Conservation (phyloP, 768 basidiomycete species). For the Trichaptum fuscoviolaceum region DNA sequence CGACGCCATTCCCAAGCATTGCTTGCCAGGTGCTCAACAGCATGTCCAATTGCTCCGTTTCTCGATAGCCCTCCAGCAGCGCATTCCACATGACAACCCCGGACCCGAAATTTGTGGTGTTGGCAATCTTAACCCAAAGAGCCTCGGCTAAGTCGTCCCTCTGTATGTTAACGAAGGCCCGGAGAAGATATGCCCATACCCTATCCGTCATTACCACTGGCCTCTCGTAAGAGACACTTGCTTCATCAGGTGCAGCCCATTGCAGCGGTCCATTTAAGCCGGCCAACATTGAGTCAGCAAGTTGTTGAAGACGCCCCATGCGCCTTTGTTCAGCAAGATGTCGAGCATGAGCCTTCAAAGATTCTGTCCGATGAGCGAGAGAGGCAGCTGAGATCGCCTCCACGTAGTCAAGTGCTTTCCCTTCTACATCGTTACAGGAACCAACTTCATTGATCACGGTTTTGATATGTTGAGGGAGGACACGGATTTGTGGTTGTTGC, state of each 20-base stretch:
- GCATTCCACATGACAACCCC: conserved; percentile 64
- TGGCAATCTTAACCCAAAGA: conserved; percentile 65
- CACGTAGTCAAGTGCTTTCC: not conserved
- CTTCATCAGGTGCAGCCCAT: conserved; percentile 45
- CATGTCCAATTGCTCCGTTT: conserved; percentile 43
- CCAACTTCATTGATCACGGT: conserved; percentile 27
- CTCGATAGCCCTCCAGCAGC: conserved; percentile 58
- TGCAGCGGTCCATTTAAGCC: conserved; percentile 47
- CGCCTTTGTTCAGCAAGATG: not conserved
- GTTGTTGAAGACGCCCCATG: conserved; percentile 18
- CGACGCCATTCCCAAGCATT: conserved; percentile 51
- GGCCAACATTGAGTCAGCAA: conserved; percentile 48
- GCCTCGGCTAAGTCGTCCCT: conserved; percentile 51
- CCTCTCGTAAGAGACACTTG: conserved; percentile 30
- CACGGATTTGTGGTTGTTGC: not conserved
- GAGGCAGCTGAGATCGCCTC: not conserved
- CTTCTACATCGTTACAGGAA: conserved; percentile 16
- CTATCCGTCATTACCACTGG: conserved; percentile 50
- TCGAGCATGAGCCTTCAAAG: not conserved
- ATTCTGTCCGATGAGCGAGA: not conserved
- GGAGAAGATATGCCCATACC: conserved; percentile 62
- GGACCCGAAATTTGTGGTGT: conserved; percentile 40
- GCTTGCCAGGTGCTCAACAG: conserved; percentile 57
- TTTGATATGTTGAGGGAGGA: conserved; percentile 22
- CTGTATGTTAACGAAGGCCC: conserved; percentile 53